Base-by-base conservation (phyloP, 495 filamentous ascomycete genomes). In the Neurospora sp. region DNA sequence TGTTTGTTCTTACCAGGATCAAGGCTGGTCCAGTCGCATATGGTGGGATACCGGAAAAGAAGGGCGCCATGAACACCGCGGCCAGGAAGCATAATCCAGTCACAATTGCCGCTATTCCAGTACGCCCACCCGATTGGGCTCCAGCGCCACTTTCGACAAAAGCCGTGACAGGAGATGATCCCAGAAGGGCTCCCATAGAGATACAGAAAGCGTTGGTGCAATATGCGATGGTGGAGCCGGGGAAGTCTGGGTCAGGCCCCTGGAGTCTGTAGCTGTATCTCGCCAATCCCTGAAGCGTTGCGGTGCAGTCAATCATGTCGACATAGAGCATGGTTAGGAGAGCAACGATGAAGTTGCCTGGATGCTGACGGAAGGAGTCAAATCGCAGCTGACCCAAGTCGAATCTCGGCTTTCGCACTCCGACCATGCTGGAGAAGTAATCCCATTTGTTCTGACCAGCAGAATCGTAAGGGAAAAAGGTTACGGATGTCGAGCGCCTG, bases 281-380 rank as follows among this genome's bases (percentile, higher is more conserved):
- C 7, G 92, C 93, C 92, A 96, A 94, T 35, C 91, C 92, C 82
- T 94, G 94, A 68, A 90, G 78, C 5, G 88, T 90, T 41, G 88
- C 88, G 7, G 88, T 89, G 75, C 85, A 86, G 74, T 90, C 88
- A 70, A 90, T 86, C 71, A 94, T 94, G 80, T 96, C 93, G 70
- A 96, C 93, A 75, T 96, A 94, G 73, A 94, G 86, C 78, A 96
- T 94, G 16, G 93, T 94, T 75, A 96, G 89, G 47, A 94, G 88
- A 2, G 92, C 92, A 16, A 94, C 81, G 41, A 86, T 89, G 77
- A 96, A 94, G 72, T 82, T 78, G 0, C 89, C 87, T 8, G 18
- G 27, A 65, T 65, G 53, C 10, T 8, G 53, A 37, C 12, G 14
- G 53, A 65, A 7, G 27, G 27, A 31, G 31, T 65, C 53, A 37